Evolutionary conservation across 305 asterid species (phyloP).

Genomic region (Ajuga reptans): DNA sequence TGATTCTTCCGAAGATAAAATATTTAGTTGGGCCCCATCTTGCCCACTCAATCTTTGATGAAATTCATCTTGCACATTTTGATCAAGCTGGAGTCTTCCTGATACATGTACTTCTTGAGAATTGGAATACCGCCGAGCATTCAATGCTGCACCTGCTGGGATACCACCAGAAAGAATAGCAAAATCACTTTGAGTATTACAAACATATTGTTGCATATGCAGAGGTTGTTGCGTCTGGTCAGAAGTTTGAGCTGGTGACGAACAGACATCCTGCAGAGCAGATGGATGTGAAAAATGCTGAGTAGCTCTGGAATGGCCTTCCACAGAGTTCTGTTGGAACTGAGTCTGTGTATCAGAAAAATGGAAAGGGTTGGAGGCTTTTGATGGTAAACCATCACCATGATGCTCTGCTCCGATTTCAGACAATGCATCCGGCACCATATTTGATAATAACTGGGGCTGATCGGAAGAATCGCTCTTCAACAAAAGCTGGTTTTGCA

Average conservation of each 20-base stretch:
- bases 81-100: constrained; percentile 40
- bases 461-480: constrained; percentile 47
- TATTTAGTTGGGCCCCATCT: constrained; percentile 67
- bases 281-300: constrained; percentile 44
- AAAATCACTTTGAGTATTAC: constrained; percentile 48
- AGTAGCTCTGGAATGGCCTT: constrained; percentile 41
- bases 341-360: constrained; percentile 55
- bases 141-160: constrained; percentile 39
- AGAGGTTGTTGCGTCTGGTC: constrained; percentile 51
- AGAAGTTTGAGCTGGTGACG: constrained; percentile 43
- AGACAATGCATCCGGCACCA: constrained; percentile 45
- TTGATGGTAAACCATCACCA: constrained; percentile 46
- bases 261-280: constrained; percentile 36
- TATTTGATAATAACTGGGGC: constrained; percentile 45
- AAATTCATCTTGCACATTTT: constrained; percentile 49
- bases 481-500: constrained; percentile 44
- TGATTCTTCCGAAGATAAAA: constrained; percentile 61
- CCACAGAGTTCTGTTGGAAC: constrained; percentile 41
- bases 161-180: constrained; percentile 42
- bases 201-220: constrained; percentile 47
- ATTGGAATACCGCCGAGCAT: constrained; percentile 47
- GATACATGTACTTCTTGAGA: constrained; percentile 47
- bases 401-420: constrained; percentile 50
- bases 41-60: constrained; percentile 52
- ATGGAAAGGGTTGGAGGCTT: constrained; percentile 50